Conservation (phyloP, 1,284 basidiomycete genomes). For the Erythrobasidium hasegawianum region DNA sequence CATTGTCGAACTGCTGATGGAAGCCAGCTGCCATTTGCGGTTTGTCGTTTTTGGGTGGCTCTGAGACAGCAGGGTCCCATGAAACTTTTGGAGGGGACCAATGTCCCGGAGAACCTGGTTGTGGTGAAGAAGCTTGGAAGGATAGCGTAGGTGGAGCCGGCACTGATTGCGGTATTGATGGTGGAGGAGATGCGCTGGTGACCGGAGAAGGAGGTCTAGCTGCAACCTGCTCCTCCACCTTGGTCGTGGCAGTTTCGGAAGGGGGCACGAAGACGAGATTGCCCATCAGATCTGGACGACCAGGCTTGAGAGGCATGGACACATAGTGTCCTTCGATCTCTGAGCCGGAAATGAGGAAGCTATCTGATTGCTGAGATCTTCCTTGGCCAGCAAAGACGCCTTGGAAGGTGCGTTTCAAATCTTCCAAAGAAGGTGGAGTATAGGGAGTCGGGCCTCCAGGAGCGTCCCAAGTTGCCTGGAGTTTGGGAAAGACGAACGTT, state of each 20-base stretch:
- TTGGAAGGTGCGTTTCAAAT: conserved; percentile 31
- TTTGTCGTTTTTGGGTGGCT: conserved; percentile 51
- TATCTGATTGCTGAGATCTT: neutral
- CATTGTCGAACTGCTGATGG: conserved; percentile 52
- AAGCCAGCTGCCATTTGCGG: conserved; percentile 53
- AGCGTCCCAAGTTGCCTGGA: conserved; percentile 69
- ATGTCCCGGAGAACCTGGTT: conserved; percentile 36
- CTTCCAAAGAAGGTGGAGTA: conserved; percentile 28
- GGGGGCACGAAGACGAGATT: conserved; percentile 25
- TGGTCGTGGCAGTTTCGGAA: neutral
- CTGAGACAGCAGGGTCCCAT: conserved; percentile 53
- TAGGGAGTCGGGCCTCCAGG: conserved; percentile 37
- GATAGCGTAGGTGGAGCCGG: conserved; percentile 38
- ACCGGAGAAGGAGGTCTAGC: conserved; percentile 9
- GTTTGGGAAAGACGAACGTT: conserved; percentile 65
- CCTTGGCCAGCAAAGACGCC: conserved; percentile 12
- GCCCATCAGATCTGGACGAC: conserved; percentile 24
- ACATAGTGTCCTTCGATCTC: conserved; percentile 29
- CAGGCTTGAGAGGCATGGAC: conserved; percentile 21
- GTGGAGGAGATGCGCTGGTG: neutral
- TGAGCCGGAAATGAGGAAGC: neutral
- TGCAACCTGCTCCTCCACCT: neutral
- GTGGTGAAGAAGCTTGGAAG: conserved; percentile 36
- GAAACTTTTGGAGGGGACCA: conserved; percentile 46
- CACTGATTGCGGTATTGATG: conserved; percentile 20